Evolutionary conservation across 805 yeast genomes (phyloP).

Genomic region (Suhomyces emberorum): DNA sequence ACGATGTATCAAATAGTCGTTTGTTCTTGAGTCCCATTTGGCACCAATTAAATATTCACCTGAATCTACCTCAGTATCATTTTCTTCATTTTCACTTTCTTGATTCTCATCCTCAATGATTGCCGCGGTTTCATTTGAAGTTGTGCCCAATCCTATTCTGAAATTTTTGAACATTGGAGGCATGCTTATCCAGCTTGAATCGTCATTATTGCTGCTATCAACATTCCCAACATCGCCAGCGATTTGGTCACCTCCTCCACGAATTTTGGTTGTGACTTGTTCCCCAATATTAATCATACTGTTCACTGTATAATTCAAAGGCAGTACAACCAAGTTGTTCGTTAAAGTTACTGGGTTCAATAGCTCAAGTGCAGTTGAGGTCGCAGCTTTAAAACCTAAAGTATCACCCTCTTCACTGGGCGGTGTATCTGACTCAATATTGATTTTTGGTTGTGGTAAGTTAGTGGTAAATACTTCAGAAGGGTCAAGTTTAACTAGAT

Average conservation of each 20-base stretch:
- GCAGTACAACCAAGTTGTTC: constrained; percentile 36
- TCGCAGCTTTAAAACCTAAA: constrained; percentile 6
- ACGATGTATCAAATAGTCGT: constrained; percentile 14
- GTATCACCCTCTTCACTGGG: constrained; percentile 3
- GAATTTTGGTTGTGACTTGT: constrained; percentile 4
- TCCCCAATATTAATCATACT: constrained; percentile 28
- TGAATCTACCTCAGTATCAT: constrained; percentile 11
- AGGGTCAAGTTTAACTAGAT: constrained; percentile 9
- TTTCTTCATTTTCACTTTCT: constrained; percentile 7
- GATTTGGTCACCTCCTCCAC: neutral
- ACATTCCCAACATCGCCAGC: neutral
- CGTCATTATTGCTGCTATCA: neutral
- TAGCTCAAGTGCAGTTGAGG: constrained; percentile 23
- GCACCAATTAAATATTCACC: constrained; percentile 28
- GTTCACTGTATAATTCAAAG: constrained; percentile 33
- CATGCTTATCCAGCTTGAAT: constrained; percentile 8
- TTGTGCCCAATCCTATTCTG: neutral
- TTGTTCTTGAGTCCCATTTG: constrained; percentile 4
- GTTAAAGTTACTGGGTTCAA: constrained; percentile 35
- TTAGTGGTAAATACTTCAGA: constrained; percentile 4
- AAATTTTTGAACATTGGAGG: constrained; percentile 8
- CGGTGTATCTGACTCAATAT: constrained; percentile 5
- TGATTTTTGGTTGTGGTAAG: constrained; percentile 10
- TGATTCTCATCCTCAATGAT: neutral
- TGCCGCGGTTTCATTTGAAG: neutral